Base-by-base conservation (phyloP, 2,329 filamentous ascomycete genomes). In the Sphaerulina vaccinii region DNA sequence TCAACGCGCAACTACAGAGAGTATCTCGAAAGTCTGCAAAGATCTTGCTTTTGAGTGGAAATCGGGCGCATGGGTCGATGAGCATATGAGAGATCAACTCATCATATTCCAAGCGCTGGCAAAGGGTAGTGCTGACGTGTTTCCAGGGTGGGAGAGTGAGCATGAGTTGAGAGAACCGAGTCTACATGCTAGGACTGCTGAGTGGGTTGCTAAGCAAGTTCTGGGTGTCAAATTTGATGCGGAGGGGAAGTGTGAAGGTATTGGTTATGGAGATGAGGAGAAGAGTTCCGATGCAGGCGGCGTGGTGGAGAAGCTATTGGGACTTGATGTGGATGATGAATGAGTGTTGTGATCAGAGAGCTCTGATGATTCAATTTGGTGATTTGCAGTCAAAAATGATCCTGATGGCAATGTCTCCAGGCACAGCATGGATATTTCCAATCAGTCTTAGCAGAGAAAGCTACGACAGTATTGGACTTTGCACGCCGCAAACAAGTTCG, bases 61-160 rank as follows among this genome's bases (percentile, higher is more conserved):
- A 10, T 69, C 74, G 52, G 71, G 68, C 0, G 74, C 77, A 0
- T 78, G 73, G 57, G 74, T 82, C 3, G 81, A 84, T 58, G 72
- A 75, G 61, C 71, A 75, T 55, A 73, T 82, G 74, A 69, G 78
- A 37, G 82, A 84, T 64, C 81, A 84, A 59, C 57, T 84, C 21
- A 76, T 83, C 1, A 72, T 84, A 0, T 84, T 82, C 51, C 79
- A 83, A 61, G 78, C 78, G 13, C 65, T 85, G 16, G 78, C 79
- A 3, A 58, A 67, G 7, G 76, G 76, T 1, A 60, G 23, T 32
- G 73, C 71, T 54, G 40, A 43, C 0, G 68, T 77, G 0, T 61
- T 47, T 29, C 29, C 44, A 5, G 55, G 42, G n/a, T 22, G 35
- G 15, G 59, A 18, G 37, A 24, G 52, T 19, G 60, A 65, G 9